A percentile compares a stretch with the other conserved stretches of the same genome.
Evolutionary conservation across 2,329 filamentous ascomycete genomes (phyloP).

Genomic region (Tolypocladium endophyticum): DNA sequence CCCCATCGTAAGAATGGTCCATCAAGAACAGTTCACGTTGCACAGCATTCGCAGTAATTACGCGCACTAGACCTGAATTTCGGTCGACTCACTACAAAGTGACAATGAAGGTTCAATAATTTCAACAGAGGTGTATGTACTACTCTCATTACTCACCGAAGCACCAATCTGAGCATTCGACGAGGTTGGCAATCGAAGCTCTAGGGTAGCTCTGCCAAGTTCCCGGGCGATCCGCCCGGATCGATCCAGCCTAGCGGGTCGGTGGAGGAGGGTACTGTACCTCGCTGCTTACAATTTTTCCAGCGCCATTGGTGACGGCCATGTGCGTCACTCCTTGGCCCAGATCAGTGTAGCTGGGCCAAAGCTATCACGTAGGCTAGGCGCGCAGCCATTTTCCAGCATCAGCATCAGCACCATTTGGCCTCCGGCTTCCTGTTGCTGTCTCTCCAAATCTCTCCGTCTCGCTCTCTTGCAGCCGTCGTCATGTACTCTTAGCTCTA

Average conservation of each 20-base stretch:
- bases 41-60: no score
- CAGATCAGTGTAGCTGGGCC: not conserved
- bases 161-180: not conserved
- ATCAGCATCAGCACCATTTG: not conserved
- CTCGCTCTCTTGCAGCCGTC: not conserved
- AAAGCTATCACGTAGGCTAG: not conserved
- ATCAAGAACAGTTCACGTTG: no score
- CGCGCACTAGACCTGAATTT: no score
- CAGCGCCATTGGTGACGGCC: conserved; percentile 13
- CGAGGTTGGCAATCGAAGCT: not conserved
- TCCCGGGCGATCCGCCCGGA: not conserved
- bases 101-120: no score
- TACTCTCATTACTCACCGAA: not conserved
- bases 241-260: not conserved
- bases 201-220: not conserved
- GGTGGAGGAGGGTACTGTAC: not conserved
- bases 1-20: no score
- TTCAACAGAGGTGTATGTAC: not conserved
- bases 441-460: not conserved
- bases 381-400: not conserved
- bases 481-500: not conserved
- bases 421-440: not conserved
- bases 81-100: no score
- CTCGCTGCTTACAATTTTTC: not conserved
- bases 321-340: conserved; percentile 18